phyloP scores from a whole-genome alignment of 23 red algal species.

The Agarophyton chilense region DNA sequence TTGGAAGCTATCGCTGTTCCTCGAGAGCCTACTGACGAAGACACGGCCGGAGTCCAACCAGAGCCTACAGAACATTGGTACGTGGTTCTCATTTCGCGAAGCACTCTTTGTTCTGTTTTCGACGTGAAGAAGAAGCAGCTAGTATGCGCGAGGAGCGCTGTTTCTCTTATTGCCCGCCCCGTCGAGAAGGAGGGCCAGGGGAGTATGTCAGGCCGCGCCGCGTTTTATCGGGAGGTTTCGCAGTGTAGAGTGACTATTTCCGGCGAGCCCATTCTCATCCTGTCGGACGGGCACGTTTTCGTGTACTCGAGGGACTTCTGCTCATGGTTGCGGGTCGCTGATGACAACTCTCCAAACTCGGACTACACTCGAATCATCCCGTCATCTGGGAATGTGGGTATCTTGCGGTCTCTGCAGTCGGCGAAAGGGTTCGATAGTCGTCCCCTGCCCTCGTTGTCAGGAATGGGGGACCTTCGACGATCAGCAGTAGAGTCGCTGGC shows the following conservation, averaged over 20 bases:
- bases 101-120: conserved; percentile 70
- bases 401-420: conserved; percentile 45
- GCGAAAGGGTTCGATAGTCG: neutral
- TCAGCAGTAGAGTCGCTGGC: conserved; percentile 74
- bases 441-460: conserved; percentile 45
- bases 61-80: conserved; percentile 42
- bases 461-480: conserved; percentile 70
- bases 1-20: conserved; percentile 54
- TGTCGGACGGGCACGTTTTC: conserved; percentile 84
- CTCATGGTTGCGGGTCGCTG: conserved; percentile 82
- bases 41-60: neutral
- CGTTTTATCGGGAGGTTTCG: conserved; percentile 44
- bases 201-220: neutral
- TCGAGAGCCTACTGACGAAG: neutral
- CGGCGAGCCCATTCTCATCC: conserved; percentile 71
- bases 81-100: conserved; percentile 69
- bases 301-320: conserved; percentile 60
- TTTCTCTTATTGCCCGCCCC: conserved; percentile 52
- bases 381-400: conserved; percentile 16
- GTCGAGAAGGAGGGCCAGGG: neutral
- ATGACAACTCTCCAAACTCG: conserved; percentile 67
- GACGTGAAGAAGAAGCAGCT: conserved; percentile 65
- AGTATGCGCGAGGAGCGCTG: conserved; percentile 71
- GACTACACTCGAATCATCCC: conserved; percentile 55
- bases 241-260: conserved; percentile 38